These are phyloP conservation scores for Pleomassaria siparia DNA, from an alignment of 2,329 filamentous ascomycete species.

Conservation along the genomic window DNA sequence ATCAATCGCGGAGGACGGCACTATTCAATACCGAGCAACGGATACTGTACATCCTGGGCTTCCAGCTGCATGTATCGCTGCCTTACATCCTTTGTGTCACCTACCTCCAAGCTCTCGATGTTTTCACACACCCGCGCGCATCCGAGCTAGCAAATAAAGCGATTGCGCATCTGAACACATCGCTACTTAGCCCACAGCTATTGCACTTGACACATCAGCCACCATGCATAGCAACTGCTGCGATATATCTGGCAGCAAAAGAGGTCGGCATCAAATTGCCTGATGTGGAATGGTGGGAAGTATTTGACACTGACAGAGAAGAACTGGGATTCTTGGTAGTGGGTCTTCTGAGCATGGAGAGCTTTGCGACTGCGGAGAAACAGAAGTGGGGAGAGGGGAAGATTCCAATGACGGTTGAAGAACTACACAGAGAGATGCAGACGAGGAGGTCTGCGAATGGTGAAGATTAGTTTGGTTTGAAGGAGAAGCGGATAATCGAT, in stretches of 20 bases:
- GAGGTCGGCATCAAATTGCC: constrained; percentile 78
- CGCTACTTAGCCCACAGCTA: constrained; percentile 82
- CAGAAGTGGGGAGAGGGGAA: constrained; percentile 53
- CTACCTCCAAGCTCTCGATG: constrained; percentile 86
- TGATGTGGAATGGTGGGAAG: constrained; percentile 91
- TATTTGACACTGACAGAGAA: constrained; percentile 94
- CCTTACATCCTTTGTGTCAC: constrained; percentile 87
- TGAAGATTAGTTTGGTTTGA: constrained; percentile 4
- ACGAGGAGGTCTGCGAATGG: constrained; percentile 40
- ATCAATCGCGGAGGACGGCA: constrained; percentile 63
- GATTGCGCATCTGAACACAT: constrained; percentile 80
- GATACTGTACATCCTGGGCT: constrained; percentile 74
- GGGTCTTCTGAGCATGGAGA: constrained; percentile 75
- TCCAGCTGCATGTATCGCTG: constrained; percentile 80
- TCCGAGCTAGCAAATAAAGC: constrained; percentile 64
- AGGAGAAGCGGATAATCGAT: neutral
- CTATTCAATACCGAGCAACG: constrained; percentile 76
- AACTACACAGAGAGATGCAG: constrained; percentile 62
- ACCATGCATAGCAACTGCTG: constrained; percentile 77
- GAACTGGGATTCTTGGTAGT: constrained; percentile 92
- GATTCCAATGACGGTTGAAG: constrained; percentile 61
- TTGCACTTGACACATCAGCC: constrained; percentile 93
- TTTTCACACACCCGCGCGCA: constrained; percentile 50
- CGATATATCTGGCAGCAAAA: constrained; percentile 84
- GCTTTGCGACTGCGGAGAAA: constrained; percentile 64